Evolutionary conservation across 176 grass and related monocot genomes (phyloP).

Genomic region (Cenchrus americanus): DNA sequence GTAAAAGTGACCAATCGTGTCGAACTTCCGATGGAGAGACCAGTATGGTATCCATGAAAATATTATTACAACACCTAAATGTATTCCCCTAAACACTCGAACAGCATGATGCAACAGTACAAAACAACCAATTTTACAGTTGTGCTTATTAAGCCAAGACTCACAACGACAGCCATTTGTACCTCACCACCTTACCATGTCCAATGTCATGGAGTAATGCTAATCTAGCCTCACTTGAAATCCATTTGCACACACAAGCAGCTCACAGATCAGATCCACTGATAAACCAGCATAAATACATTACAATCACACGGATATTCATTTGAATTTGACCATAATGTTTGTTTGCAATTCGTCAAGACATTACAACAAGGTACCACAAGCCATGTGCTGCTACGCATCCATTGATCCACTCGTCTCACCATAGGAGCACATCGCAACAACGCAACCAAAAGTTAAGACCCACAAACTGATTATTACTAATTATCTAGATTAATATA

Average conservation of each 20-base stretch:
- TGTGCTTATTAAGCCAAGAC: too few species aligned
- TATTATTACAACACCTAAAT: too few species aligned
- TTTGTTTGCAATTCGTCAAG: neutral
- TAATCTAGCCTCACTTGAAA: too few species aligned
- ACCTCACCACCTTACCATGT: neutral
- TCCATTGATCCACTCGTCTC: neutral
- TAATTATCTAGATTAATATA: conserved; percentile 20
- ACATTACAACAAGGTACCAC: conserved; percentile 1
- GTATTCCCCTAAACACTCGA: neutral
- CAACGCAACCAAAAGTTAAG: neutral
- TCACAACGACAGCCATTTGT: neutral
- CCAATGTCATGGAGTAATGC: neutral
- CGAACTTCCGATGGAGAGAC: too few species aligned
- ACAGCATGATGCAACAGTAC: neutral
- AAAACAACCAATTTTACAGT: too few species aligned
- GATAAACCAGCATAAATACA: neutral
- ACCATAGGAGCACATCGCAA: neutral
- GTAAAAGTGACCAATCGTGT: too few species aligned
- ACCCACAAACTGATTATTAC: neutral
- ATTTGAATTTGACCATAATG: neutral
- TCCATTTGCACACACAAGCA: neutral
- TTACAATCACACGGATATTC: neutral
- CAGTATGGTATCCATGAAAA: too few species aligned
- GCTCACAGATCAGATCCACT: neutral
- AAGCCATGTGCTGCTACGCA: neutral